phyloP scores from a whole-genome alignment of 495 filamentous ascomycete genomes.

The Thermochaetoides thermophila region DNA sequence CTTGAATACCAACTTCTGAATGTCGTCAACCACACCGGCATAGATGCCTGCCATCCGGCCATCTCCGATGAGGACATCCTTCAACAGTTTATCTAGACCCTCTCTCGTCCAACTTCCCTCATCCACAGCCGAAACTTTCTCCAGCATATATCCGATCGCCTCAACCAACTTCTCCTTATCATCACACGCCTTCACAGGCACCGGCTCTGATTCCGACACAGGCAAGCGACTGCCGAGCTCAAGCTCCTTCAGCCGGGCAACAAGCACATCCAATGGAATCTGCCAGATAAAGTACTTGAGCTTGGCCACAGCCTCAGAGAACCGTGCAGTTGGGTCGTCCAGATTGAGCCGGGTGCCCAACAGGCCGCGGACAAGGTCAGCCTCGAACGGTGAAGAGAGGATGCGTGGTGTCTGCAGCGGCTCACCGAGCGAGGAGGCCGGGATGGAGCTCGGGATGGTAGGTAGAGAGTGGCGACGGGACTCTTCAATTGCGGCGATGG shows the following conservation, averaged over 20 bases:
- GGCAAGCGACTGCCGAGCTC: too few species aligned
- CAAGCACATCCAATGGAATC: slow-evolving; percentile 11
- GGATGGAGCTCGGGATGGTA: not conserved
- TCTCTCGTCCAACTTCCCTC: slow-evolving; percentile 2
- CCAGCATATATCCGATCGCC: not conserved
- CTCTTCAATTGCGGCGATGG: not conserved
- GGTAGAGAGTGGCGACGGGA: not conserved
- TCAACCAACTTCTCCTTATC: not conserved
- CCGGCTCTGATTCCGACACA: too few species aligned
- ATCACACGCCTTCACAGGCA: too few species aligned
- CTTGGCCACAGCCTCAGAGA: slow-evolving; percentile 36
- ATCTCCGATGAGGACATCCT: too few species aligned
- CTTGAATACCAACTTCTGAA: slow-evolving; percentile 28
- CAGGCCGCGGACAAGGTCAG: slow-evolving; percentile 1
- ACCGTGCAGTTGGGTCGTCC: not conserved
- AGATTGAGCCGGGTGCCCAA: slow-evolving; percentile 2
- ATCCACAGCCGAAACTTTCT: not conserved
- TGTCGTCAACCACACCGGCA: slow-evolving; percentile 22
- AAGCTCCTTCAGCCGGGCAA: not conserved
- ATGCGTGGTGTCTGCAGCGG: not conserved
- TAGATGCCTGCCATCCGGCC: too few species aligned
- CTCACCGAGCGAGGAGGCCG: slow-evolving; percentile 1
- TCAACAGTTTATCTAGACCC: not conserved
- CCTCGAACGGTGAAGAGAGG: not conserved
- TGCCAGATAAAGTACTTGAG: slow-evolving; percentile 51